Percentiles rank a stretch among this genome's conserved stretches.
phyloP scores from a whole-genome alignment of 208 protist species.

The Trypanosoma rangeli region DNA sequence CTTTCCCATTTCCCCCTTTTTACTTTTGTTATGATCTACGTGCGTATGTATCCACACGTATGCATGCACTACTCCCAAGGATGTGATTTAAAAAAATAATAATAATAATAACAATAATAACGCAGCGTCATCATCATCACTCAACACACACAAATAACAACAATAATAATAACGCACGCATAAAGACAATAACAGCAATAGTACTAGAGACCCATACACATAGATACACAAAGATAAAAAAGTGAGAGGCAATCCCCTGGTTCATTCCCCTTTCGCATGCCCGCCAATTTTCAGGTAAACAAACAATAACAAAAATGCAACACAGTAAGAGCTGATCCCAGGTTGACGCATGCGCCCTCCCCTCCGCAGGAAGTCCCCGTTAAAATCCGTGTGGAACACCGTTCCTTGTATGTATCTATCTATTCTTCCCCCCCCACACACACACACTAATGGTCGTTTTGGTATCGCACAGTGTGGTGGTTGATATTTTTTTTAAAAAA shows the following conservation, averaged over 20 bases:
- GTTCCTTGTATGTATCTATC: not conserved
- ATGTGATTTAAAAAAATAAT: too few relatives aligned
- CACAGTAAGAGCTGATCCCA: not conserved
- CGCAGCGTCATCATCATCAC: too few relatives aligned
- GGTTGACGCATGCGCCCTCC: not conserved
- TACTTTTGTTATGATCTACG: not conserved
- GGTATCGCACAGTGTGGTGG: not conserved
- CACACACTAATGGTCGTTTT: not conserved
- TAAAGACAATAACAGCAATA: not conserved
- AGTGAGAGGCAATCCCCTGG: not conserved
- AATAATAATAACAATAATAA: too few relatives aligned
- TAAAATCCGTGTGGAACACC: not conserved
- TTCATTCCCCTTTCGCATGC: not conserved
- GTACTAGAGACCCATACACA: not conserved
- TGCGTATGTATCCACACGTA: too few relatives aligned
- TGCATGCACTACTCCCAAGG: too few relatives aligned
- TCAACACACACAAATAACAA: not conserved
- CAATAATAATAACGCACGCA: not conserved
- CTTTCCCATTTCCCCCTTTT: not conserved
- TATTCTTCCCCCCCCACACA: not conserved
- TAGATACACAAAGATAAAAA: not conserved
- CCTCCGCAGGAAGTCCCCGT: not conserved
- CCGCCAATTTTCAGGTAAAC: conserved; percentile 11
- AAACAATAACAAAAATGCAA: conserved; percentile 3
- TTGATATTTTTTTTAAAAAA: too few relatives aligned